These are phyloP conservation scores for Lactifluus piperatus DNA, from an alignment of 768 basidiomycete genomes.

Conservation along the genomic window DNA sequence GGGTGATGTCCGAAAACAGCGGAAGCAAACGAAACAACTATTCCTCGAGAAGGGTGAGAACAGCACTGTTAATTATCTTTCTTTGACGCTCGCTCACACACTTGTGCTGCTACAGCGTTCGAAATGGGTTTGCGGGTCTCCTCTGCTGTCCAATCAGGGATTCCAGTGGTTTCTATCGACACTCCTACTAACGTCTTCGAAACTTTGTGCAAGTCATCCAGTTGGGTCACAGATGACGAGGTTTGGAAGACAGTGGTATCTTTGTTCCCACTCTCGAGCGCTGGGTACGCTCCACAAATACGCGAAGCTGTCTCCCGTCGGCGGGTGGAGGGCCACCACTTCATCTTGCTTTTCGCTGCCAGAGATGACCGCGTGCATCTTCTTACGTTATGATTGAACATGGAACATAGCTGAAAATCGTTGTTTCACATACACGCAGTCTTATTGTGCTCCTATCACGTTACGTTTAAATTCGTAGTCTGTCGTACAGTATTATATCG, in stretches of 20 bases:
- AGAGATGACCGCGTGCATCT: conserved; percentile 63
- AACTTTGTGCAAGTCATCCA: conserved; percentile 42
- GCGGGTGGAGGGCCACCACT: conserved; percentile 54
- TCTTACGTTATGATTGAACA: conserved; percentile 28
- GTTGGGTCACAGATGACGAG: conserved; percentile 72
- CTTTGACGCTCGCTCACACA: not conserved
- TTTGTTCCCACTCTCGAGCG: conserved; percentile 46
- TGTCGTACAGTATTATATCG: too few relatives aligned
- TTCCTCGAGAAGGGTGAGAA: conserved; percentile 55
- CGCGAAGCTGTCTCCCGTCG: conserved; percentile 56
- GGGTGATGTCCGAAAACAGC: conserved; percentile 62
- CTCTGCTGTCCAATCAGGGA: conserved; percentile 45
- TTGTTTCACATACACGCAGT: not conserved
- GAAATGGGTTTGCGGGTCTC: conserved; percentile 52
- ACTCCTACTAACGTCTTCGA: conserved; percentile 55
- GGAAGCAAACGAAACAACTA: conserved; percentile 62
- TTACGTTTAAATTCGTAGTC: not conserved
- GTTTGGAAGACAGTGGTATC: conserved; percentile 54
- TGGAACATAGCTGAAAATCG: not conserved
- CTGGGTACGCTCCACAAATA: conserved; percentile 57
- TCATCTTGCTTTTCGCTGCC: conserved; percentile 55
- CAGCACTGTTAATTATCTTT: not conserved
- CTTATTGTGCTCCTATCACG: not conserved
- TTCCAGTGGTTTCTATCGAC: conserved; percentile 68
- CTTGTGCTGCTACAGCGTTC: conserved; percentile 40